A percentile compares a stretch with the other conserved stretches of the same genome.
These are phyloP conservation scores for Monosporascus sp. DNA, from an alignment of 2,329 filamentous ascomycete genomes.

Conservation along the genomic window DNA sequence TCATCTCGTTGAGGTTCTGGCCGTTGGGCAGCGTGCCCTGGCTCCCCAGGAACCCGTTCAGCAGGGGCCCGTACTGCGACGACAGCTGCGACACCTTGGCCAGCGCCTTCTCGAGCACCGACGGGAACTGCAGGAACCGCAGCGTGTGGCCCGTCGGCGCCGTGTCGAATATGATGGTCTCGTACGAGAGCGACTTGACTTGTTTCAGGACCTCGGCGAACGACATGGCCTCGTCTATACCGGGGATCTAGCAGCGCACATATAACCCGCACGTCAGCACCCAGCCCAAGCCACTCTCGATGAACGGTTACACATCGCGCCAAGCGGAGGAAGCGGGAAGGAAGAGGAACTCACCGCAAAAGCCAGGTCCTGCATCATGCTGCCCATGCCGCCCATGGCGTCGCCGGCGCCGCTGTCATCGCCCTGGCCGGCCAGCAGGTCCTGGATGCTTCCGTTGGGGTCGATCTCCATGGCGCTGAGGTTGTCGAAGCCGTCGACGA, in stretches of 20 bases:
- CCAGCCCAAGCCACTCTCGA: too few species aligned
- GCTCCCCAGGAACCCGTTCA: constrained; percentile 86
- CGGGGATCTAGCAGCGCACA: constrained; percentile 66
- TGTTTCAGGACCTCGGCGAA: constrained; percentile 99
- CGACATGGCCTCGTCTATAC: constrained; percentile 99
- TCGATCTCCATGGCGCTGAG: constrained; percentile 99
- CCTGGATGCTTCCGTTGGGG: constrained; percentile 95
- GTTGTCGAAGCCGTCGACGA: constrained; percentile 88
- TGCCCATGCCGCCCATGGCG: constrained; percentile 63
- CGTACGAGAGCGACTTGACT: constrained; percentile 97
- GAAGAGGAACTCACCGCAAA: constrained; percentile 67
- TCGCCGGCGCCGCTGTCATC: constrained; percentile 53
- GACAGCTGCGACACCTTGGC: constrained; percentile 94
- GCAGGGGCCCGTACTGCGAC: constrained; percentile 88
- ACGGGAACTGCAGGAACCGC: constrained; percentile 96
- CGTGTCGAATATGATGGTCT: constrained; percentile 98
- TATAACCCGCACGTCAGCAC: background rate
- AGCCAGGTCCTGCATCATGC: constrained; percentile 98
- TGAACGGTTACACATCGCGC: background rate
- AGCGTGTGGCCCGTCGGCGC: constrained; percentile 97
- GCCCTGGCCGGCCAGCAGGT: constrained; percentile 73
- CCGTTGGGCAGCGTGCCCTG: constrained; percentile 76
- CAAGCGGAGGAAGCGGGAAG: background rate
- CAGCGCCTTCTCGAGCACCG: constrained; percentile 96
- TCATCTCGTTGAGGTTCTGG: constrained; percentile 86